Conservation (phyloP, 768 basidiomycete genomes). For the Sistotremastrum suecicum region DNA sequence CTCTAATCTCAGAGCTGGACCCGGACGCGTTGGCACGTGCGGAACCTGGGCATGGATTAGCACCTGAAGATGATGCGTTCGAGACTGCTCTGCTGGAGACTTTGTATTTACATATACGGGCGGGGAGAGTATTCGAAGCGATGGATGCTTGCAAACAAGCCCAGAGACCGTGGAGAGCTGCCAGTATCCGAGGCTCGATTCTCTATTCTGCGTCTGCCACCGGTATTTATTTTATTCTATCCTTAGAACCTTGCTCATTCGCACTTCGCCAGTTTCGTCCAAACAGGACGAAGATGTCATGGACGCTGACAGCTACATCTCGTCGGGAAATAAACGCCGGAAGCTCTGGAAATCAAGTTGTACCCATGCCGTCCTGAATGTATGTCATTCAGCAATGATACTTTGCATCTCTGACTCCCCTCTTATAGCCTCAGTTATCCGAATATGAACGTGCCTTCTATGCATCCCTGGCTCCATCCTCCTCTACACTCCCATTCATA, state of each 20-base stretch:
- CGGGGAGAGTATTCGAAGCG: conserved; percentile 76
- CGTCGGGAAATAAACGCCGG: conserved; percentile 65
- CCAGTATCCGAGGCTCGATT: conserved; percentile 71
- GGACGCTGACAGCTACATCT: conserved; percentile 29
- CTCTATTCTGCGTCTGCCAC: conserved; percentile 44
- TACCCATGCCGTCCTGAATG: conserved; percentile 62
- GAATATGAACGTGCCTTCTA: conserved; percentile 75
- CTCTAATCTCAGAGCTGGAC: conserved; percentile 56
- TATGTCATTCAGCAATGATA: conserved; percentile 21
- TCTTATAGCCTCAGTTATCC: conserved; percentile 36
- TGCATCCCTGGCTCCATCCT: conserved; percentile 68
- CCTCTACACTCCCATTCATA: conserved; percentile 48
- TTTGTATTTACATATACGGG: conserved; percentile 69
- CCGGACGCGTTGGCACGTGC: conserved; percentile 61
- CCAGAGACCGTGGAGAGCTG: conserved; percentile 87
- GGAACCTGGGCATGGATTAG: conserved; percentile 38
- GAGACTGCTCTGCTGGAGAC: conserved; percentile 68
- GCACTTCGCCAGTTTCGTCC: conserved; percentile 19
- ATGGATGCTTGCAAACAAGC: conserved; percentile 68
- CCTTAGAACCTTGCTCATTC: neutral
- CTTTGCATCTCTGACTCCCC: neutral
- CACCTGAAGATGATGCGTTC: conserved; percentile 61
- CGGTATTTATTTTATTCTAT: neutral
- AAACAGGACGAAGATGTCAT: conserved; percentile 29
- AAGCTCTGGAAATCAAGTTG: conserved; percentile 84